phyloP scores from a whole-genome alignment of 2,329 filamentous ascomycete genomes.

The Onygena corvina region DNA sequence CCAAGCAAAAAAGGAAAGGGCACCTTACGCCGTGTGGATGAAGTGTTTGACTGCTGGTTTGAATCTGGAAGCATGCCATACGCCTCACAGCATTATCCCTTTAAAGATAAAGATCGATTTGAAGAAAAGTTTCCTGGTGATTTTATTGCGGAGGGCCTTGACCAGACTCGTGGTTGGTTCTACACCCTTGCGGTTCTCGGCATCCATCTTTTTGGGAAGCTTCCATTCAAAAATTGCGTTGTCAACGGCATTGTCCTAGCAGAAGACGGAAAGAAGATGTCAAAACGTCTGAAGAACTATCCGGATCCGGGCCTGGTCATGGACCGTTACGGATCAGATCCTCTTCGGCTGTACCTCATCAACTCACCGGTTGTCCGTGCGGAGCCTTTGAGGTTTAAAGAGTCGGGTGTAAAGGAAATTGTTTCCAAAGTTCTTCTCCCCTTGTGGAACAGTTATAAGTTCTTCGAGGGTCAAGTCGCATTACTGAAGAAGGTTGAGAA shows the following conservation, averaged over 20 bases:
- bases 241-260: conserved; percentile 90
- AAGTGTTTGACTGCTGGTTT: conserved; percentile 96
- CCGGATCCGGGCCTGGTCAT: conserved; percentile 77
- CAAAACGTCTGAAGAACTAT: conserved; percentile 91
- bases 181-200: conserved; percentile 84
- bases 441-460: conserved; percentile 93
- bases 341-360: conserved; percentile 86
- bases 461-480: conserved; percentile 79
- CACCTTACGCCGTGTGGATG: conserved; percentile 63
- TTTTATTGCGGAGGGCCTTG: conserved; percentile 85
- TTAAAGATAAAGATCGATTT: conserved; percentile 74
- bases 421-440: conserved; percentile 83
- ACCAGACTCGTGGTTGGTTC: conserved; percentile 95
- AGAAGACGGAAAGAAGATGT: conserved; percentile 98
- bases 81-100: conserved; percentile 80
- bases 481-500: conserved; percentile 75
- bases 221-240: conserved; percentile 92
- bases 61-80: conserved; percentile 96
- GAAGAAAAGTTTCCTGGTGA: conserved; percentile 75
- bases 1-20: conserved; percentile 82
- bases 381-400: conserved; percentile 83
- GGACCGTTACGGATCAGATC: conserved; percentile 79
- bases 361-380: conserved; percentile 91
- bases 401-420: conserved; percentile 84
- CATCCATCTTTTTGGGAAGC: conserved; percentile 69